phyloP scores from a whole-genome alignment of 495 filamentous ascomycete species.

The Aspergillus carlsbadensis region DNA sequence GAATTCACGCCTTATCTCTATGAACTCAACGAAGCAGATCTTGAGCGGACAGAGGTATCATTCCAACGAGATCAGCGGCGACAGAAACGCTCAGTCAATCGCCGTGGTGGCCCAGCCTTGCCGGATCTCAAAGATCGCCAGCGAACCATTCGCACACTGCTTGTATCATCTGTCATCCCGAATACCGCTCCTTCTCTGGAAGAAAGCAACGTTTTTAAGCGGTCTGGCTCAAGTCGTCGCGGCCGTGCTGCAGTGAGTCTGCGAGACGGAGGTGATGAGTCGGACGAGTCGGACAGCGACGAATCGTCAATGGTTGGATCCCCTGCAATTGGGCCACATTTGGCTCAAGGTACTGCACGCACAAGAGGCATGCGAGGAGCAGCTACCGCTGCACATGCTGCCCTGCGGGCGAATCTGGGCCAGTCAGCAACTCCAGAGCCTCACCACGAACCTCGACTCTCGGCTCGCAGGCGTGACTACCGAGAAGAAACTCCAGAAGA shows the following conservation, averaged over 20 bases:
- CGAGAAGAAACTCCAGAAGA: constrained; percentile 75
- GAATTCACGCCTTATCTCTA: constrained; percentile 92
- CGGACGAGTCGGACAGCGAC: constrained; percentile 84
- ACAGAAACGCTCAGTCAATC: constrained; percentile 92
- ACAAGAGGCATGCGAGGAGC: constrained; percentile 86
- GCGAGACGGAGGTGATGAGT: constrained; percentile 70
- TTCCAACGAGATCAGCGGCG: constrained; percentile 89
- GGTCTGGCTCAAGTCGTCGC: constrained; percentile 55
- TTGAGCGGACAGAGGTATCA: constrained; percentile 88
- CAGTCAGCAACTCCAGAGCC: constrained; percentile 89
- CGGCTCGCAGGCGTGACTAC: constrained; percentile 57
- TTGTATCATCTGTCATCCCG: constrained; percentile 88
- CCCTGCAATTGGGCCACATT: constrained; percentile 66
- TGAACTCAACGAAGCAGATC: constrained; percentile 85
- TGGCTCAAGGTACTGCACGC: constrained; percentile 74
- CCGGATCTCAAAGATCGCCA: constrained; percentile 95
- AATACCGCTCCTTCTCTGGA: constrained; percentile 79
- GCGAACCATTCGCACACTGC: constrained; percentile 82
- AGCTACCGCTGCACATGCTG: constrained; percentile 75
- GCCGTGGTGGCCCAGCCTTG: constrained; percentile 88
- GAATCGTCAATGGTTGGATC: constrained; percentile 81
- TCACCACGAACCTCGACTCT: constrained; percentile 68
- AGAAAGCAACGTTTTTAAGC: constrained; percentile 82
- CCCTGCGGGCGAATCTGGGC: constrained; percentile 69
- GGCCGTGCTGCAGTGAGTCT: constrained; percentile 46